A percentile compares a stretch with the other conserved stretches of the same genome.
Evolutionary conservation across 805 yeast species (phyloP).

Genomic region (Lipomyces yamadae): DNA sequence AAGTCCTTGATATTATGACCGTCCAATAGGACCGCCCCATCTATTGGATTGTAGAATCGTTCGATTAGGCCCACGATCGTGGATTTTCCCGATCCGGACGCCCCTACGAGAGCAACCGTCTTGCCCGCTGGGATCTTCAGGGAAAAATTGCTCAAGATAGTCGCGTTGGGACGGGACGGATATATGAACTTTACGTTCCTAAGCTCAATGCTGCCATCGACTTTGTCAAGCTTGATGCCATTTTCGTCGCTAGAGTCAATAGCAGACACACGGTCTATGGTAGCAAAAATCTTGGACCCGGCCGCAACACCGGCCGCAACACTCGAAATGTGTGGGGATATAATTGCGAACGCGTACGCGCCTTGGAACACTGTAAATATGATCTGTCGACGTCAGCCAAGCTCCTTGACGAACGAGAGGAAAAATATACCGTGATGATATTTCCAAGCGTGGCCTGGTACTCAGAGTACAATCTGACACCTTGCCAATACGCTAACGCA

Average conservation of each 20-base stretch:
- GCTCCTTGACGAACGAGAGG: neutral
- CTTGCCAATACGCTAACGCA: constrained; percentile 43
- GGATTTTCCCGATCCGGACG: constrained; percentile 93
- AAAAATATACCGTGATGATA: constrained; percentile 26
- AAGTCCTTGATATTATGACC: constrained; percentile 77
- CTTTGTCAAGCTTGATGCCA: constrained; percentile 39
- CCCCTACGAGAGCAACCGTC: constrained; percentile 93
- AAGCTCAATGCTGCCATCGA: constrained; percentile 71
- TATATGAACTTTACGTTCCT: constrained; percentile 89
- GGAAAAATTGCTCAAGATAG: constrained; percentile 74
- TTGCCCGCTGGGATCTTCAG: constrained; percentile 85
- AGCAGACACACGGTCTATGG: constrained; percentile 49
- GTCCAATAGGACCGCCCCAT: constrained; percentile 78
- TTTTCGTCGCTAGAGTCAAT: constrained; percentile 42
- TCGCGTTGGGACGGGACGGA: constrained; percentile 74
- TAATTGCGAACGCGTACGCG: constrained; percentile 48
- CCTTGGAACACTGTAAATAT: constrained; percentile 49
- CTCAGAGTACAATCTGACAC: constrained; percentile 36
- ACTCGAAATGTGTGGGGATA: constrained; percentile 49
- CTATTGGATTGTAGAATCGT: constrained; percentile 79
- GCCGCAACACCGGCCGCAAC: constrained; percentile 48
- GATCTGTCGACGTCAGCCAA: constrained; percentile 7
- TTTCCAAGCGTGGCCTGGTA: constrained; percentile 33
- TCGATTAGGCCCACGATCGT: constrained; percentile 82
- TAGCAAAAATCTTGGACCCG: constrained; percentile 47